A percentile compares a stretch with the other conserved stretches of the same genome.
phyloP scores from a whole-genome alignment of 805 yeast genomes.

The Yarrowia deformans region DNA sequence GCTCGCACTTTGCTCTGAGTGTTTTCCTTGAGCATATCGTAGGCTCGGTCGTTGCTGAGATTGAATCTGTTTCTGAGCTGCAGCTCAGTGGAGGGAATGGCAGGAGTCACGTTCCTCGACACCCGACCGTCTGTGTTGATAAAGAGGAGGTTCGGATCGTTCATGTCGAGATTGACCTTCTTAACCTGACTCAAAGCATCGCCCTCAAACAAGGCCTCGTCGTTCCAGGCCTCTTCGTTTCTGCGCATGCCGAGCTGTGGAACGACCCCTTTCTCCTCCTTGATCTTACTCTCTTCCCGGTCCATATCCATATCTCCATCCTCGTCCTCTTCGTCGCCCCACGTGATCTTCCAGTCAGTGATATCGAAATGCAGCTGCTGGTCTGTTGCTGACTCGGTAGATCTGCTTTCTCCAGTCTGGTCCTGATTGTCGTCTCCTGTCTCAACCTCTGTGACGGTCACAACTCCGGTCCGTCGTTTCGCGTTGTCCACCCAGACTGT shows the following conservation, averaged over 20 bases:
- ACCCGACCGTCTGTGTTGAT: constrained; percentile 54
- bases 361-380: constrained; percentile 32
- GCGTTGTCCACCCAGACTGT: constrained; percentile 21
- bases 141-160: constrained; percentile 82
- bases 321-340: constrained; percentile 50
- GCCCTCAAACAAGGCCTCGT: constrained; percentile 80
- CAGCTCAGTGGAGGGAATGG: constrained; percentile 52
- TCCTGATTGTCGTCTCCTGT: constrained; percentile 3
- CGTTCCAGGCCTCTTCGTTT: constrained; percentile 48
- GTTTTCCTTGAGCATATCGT: constrained; percentile 80
- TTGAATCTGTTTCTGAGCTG: constrained; percentile 69
- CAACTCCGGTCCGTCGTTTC: constrained; percentile 1
- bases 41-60: constrained; percentile 86
- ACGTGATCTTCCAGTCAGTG: constrained; percentile 30
- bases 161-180: constrained; percentile 69
- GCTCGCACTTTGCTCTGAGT: constrained; percentile 92
- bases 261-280: constrained; percentile 44
- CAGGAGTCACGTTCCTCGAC: constrained; percentile 5
- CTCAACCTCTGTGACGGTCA: constrained; percentile 20
- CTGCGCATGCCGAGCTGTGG: constrained; percentile 21
- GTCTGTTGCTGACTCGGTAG: constrained; percentile 11
- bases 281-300: constrained; percentile 25
- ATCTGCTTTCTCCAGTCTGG: not conserved
- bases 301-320: constrained; percentile 45
- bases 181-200: constrained; percentile 48